These are phyloP conservation scores for Aureobasidium zeae DNA, from an alignment of 2,329 filamentous ascomycete genomes.

Conservation along the genomic window DNA sequence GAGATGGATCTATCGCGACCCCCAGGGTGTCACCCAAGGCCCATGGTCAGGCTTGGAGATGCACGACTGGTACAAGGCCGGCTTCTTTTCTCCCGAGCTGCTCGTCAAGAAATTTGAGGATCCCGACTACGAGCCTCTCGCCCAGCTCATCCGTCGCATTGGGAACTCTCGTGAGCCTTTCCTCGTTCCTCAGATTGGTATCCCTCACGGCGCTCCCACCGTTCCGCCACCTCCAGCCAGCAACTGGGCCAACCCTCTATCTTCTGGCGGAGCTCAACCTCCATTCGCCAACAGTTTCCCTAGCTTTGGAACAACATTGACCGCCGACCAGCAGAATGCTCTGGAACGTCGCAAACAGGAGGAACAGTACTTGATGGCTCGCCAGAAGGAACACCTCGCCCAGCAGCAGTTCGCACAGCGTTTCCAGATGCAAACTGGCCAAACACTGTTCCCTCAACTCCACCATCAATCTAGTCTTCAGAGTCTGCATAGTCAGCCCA, in stretches of 20 bases:
- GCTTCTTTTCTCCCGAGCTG: conserved; percentile 91
- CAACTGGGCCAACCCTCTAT: conserved; percentile 22
- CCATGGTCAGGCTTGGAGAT: conserved; percentile 96
- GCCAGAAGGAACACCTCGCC: conserved; percentile 86
- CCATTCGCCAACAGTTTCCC: conserved; percentile 91
- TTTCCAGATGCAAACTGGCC: conserved; percentile 54
- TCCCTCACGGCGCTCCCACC: conserved; percentile 71
- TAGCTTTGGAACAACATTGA: conserved; percentile 90
- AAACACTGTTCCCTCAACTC: conserved; percentile 49
- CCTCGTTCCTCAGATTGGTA: conserved; percentile 91
- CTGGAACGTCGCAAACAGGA: conserved; percentile 94
- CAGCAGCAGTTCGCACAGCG: conserved; percentile 72
- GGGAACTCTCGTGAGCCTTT: conserved; percentile 97
- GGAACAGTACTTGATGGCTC: conserved; percentile 92
- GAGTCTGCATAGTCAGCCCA: conserved; percentile 92
- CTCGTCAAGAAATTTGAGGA: conserved; percentile 94
- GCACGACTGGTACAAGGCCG: conserved; percentile 99
- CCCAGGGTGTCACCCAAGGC: conserved; percentile 82
- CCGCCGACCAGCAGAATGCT: conserved; percentile 96
- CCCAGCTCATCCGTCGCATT: conserved; percentile 88
- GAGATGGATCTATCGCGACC: conserved; percentile 97
- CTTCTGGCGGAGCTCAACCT: conserved; percentile 48
- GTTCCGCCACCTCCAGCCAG: conserved; percentile 39
- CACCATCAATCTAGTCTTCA: conserved; percentile 94
- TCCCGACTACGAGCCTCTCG: conserved; percentile 84